A percentile compares a stretch with the other conserved stretches of the same genome.
Conservation (phyloP, 2,329 filamentous ascomycete species). For the Calcarisporium arbuscula region DNA sequence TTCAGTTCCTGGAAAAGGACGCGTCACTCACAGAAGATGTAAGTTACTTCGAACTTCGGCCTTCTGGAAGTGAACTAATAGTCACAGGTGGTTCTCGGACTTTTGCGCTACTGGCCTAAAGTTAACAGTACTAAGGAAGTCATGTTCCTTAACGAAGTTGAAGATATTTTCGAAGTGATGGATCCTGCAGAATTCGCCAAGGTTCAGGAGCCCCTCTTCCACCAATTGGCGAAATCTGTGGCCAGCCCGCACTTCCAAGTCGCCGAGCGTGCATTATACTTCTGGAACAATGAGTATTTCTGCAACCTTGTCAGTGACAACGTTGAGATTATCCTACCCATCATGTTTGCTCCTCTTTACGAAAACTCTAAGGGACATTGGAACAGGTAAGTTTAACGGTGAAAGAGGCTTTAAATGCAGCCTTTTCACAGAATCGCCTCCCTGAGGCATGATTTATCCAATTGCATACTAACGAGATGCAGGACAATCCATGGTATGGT, state of each 20-base stretch:
- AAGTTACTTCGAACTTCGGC: conserved; percentile 26
- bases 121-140: conserved; percentile 99
- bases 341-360: conserved; percentile 98
- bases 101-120: conserved; percentile 97
- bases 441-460: too few species aligned
- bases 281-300: conserved; percentile 99
- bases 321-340: conserved; percentile 94
- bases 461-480: conserved; percentile 26
- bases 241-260: conserved; percentile 99
- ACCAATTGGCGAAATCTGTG: conserved; percentile 94
- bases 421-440: too few species aligned
- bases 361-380: conserved; percentile 99
- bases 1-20: conserved; percentile 97
- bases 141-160: conserved; percentile 98
- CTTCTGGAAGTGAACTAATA: neutral
- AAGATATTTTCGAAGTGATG: conserved; percentile 99
- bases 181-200: conserved; percentile 97
- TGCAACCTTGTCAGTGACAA: conserved; percentile 99
- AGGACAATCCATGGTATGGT: conserved; percentile 99
- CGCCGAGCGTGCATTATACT: conserved; percentile 92
- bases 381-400: conserved; percentile 82
- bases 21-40: conserved; percentile 95
- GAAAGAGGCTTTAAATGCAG: neutral
- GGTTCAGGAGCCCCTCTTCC: conserved; percentile 95
- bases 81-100: conserved; percentile 75